These are phyloP conservation scores for Globisporangium nagaii DNA, from an alignment of 352 stramenopile species.

Conservation along the genomic window DNA sequence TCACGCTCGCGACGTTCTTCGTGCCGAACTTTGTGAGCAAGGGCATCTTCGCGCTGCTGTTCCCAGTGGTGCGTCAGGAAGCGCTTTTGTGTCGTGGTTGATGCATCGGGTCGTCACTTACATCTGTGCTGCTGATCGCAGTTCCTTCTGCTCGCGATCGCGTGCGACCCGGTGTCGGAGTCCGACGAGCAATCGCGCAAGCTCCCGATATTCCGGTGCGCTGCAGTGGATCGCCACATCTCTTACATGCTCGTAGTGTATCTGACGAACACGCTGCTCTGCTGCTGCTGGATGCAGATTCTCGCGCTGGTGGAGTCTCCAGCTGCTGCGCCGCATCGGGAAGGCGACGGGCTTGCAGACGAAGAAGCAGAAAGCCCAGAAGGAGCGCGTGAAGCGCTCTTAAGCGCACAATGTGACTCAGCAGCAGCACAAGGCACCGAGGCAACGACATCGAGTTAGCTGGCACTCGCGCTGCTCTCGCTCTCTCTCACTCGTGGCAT, in stretches of 20 bases:
- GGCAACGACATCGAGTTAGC: too few species aligned
- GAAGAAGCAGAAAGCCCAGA: slow-evolving; percentile 47
- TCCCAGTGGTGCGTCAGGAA: slow-evolving; percentile 72
- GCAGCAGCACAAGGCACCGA: too few species aligned
- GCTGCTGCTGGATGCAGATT: slow-evolving; percentile 28
- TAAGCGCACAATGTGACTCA: too few species aligned
- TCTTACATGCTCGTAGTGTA: too few species aligned
- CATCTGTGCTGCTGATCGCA: slow-evolving; percentile 9
- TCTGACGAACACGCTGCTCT: too few species aligned
- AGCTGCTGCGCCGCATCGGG: slow-evolving; percentile 73
- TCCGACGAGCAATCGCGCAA: slow-evolving; percentile 36
- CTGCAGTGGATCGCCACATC: too few species aligned
- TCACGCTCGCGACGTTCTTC: slow-evolving; percentile 86
- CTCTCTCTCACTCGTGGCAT: too few species aligned
- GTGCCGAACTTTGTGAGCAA: slow-evolving; percentile 89
- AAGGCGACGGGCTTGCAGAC: slow-evolving; percentile 73
- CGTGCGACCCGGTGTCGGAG: slow-evolving; percentile 64
- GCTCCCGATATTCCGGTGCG: slow-evolving; percentile 72
- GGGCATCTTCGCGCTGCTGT: slow-evolving; percentile 84
- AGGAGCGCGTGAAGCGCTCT: slow-evolving; percentile 17
- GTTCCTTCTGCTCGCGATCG: slow-evolving; percentile 82
- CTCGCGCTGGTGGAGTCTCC: slow-evolving; percentile 79
- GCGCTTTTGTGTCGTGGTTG: neutral
- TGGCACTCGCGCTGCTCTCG: too few species aligned
- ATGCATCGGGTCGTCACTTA: neutral